Base-by-base conservation (phyloP, 1,284 basidiomycete species). In the Rhodotorula sp. region DNA sequence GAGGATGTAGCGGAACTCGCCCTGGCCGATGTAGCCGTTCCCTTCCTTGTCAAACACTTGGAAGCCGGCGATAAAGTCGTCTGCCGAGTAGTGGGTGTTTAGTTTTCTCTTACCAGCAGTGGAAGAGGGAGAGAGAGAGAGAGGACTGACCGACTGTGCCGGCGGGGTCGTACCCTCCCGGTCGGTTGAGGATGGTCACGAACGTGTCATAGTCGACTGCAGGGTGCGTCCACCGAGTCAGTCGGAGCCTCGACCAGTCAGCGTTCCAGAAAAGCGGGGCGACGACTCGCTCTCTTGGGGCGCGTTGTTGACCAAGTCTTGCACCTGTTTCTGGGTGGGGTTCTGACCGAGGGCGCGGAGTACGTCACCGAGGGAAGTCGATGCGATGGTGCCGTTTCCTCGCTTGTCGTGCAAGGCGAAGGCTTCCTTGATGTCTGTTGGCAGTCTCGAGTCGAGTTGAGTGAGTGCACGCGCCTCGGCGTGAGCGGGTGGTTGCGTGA, bases 11-110 rank as follows among this genome's bases (percentile, higher is more conserved):
- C 93, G 87, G 74, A 98, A 85, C 82, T 87, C 86, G 62, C 94
- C 94, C 37, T 90, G 93, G 64, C 93, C 93, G 78, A 98, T 98
- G 83, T 90, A 93, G 0, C 95, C 95, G 78, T 96, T 96, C 56
- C 93, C 93, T 74, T 96, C 94, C 83, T 97, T 97, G 83, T 98
- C 95, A 76, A 99, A 99, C 26, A 99, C 95, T 80, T 98, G 95
- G 87, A 99, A 99, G 15, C 95, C 96, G 67, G 95, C 93, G 79
- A 97, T 93, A 83, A 98, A 99, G 80, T 99, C 95, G 85, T 98
- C 95, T 95, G 81, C 20, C 62, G 49, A 26, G 51, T 44, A 46
- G n/a, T 59, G 12, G 20, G n/a, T n/a, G n/a, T n/a, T n/a, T n/a
- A n/a, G n/a, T n/a, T n/a, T n/a, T n/a, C n/a, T n/a, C n/a, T 30